Evolutionary conservation across 257 asterid genomes (phyloP), one percentile per base, ranked within the genome.

Genomic region (Solanum habrochaites): DNA sequence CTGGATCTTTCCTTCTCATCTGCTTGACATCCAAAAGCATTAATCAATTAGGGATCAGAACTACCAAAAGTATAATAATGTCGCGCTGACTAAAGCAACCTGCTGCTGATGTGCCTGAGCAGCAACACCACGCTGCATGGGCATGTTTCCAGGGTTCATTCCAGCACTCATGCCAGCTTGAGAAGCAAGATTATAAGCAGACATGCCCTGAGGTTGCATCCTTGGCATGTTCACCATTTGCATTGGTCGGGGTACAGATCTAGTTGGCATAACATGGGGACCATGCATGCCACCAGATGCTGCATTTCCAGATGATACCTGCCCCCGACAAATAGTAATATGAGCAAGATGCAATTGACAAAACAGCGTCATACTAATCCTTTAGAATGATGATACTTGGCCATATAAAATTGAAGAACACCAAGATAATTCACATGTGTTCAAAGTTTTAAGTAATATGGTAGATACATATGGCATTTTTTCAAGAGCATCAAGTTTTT

Each of bases 1-100:
- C 93, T 60, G 94, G 93, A 90, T 97, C 99, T 91, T 94, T 97
- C 91, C 99, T 94, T 93, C 99, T 93, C 96, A 94, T 87, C 99
- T 97, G 89, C 84, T 87, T 86, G 23, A 77, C 83, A 85, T 77
- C 62, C 27, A 80, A 87, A 89, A 16, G 89, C 27, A 85, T 10
- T 73, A 42, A 85, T 85, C 82, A n/a, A 88, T 47, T 21, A 85
- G 83, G 80, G 73, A 87, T 64, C 20, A 52, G 29, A 85, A 52
- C 66, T 64, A 69, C 21, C 16, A 25, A 70, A 56, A 10, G n/a
- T 27, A 85, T 43, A 70, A 25, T 31, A 66, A 25, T 70, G 81
- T 35, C 32, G 43, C 71, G 80, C 37, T 73, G 47, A 86, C 37
- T 67, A 83, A 11, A 86, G 40, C 64, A 87, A 86, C 89, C 89